Percentiles rank a stretch among this genome's conserved stretches.
Evolutionary conservation across 306 rosid genomes (phyloP).

Genomic region (Inga laurina): DNA sequence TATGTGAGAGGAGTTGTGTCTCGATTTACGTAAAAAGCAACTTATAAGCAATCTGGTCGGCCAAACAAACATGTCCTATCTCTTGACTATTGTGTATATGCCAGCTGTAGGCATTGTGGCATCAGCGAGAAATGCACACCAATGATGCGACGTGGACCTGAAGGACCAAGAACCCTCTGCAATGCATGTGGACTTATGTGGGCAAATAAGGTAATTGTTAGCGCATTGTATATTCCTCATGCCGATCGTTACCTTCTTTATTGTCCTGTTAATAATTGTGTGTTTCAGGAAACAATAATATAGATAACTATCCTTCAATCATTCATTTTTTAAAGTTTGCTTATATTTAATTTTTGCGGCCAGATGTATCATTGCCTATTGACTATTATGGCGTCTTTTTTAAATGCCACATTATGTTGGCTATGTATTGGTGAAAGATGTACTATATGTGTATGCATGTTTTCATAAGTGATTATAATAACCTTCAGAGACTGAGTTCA

Average conservation of each 20-base stretch:
- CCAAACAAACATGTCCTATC: no score
- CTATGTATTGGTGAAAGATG: background rate
- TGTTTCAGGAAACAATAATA: constrained; percentile 21
- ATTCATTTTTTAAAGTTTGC: constrained; percentile 9
- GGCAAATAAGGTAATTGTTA: constrained; percentile 75
- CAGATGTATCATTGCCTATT: background rate
- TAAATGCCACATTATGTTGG: background rate
- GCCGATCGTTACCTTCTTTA: constrained; percentile 1
- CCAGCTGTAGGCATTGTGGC: constrained; percentile 81
- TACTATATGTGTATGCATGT: background rate
- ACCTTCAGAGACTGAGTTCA: background rate
- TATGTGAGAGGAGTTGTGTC: no score
- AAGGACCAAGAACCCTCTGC: constrained; percentile 86
- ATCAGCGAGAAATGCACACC: constrained; percentile 70
- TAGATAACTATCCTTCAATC: constrained; percentile 3
- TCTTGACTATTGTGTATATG: constrained; percentile 19
- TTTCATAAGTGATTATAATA: background rate
- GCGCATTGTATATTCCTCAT: background rate
- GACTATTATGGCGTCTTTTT: constrained; percentile 6
- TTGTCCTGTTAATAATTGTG: constrained; percentile 3
- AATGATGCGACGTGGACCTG: constrained; percentile 87
- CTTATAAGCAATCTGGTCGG: no score
- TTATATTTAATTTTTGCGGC: background rate
- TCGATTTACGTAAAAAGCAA: no score
- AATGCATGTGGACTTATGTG: constrained; percentile 88